Evolutionary conservation across 441 rosid genomes (phyloP), one percentile per base, ranked within the genome.

Genomic region (Melastoma candidum): DNA sequence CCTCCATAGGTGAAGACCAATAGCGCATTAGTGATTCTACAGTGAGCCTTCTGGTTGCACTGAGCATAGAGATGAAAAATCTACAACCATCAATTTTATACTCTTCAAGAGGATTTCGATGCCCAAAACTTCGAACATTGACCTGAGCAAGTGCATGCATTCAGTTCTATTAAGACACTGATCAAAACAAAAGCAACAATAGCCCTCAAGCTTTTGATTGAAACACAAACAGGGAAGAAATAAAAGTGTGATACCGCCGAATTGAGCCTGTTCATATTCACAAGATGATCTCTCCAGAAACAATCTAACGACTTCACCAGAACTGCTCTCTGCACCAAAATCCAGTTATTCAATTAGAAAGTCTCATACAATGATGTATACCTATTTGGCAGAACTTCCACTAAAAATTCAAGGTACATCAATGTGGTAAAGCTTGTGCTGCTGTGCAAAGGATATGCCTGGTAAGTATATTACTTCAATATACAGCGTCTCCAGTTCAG

Each of bases 41-140:
- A 0, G 93, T 85, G 60, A 92, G 71, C 67, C 96, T 92, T 66
- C 95, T 67, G 13, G 96, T 85, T 47, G 94, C 94, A 51, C 96
- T 85, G 43, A 92, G 79, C 96, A 92, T 87, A 36, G 95, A 87
- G 74, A 92, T 92, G 77, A 87, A 92, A 76, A 87, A 92, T 25
- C 94, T 79, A 60, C 92, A 87, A 32, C 98, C 96, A 51, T 92
- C 98, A 48, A 92, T 92, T 76, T 92, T 92, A 75, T 92, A 92
- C 66, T 92, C 98, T 79, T 92, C 98, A 3, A 87, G 95, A 67
- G 98, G 96, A 74, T 92, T 87, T 64, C 96, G 79, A 71, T 87
- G 96, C 52, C 90, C 98, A 61, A 92, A 92, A 72, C 95, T 85
- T 77, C 98, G 71, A 7, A 92, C 95, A 57, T 87, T 83, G 51